Conservation (phyloP, 768 basidiomycete genomes). For the Amanita molliuscula region DNA sequence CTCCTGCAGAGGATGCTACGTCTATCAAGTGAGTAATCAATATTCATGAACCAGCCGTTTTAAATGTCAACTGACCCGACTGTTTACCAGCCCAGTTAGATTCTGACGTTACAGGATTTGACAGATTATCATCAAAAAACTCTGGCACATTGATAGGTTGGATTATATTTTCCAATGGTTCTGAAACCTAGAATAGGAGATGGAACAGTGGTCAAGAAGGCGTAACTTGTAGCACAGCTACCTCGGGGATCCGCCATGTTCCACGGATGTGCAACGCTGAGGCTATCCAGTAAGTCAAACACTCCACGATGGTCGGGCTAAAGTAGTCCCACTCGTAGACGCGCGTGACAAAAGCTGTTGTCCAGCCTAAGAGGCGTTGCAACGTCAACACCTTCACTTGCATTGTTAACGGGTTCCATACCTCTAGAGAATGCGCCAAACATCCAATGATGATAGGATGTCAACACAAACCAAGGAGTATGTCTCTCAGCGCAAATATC, state of each 20-base stretch:
- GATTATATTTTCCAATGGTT: constrained; percentile 4
- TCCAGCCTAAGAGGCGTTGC: constrained; percentile 31
- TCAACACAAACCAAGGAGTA: constrained; percentile 47
- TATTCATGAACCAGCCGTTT: constrained; percentile 5
- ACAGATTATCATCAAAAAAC: constrained; percentile 6
- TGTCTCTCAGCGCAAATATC: constrained; percentile 39
- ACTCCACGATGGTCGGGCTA: constrained; percentile 40
- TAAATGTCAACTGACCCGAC: constrained; percentile 17
- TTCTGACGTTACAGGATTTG: constrained; percentile 24
- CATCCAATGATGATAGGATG: constrained; percentile 50
- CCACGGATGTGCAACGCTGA: constrained; percentile 36
- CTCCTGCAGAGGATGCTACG: constrained; percentile 24
- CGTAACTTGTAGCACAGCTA: constrained; percentile 20
- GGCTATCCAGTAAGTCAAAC: constrained; percentile 43
- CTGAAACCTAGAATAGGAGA: background rate
- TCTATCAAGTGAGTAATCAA: constrained; percentile 12
- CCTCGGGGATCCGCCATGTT: constrained; percentile 26
- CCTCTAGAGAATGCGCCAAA: constrained; percentile 54
- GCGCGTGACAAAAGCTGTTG: constrained; percentile 37
- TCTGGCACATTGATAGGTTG: constrained; percentile 3
- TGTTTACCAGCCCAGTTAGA: constrained; percentile 35
- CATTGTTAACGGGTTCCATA: constrained; percentile 12
- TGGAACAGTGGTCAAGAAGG: constrained; percentile 13
- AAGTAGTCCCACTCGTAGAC: constrained; percentile 29
- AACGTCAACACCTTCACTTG: background rate